Evolutionary conservation across 169 alveolate genomes (phyloP), one percentile per base, ranked within the genome.

Genomic region (Condylostoma magnum): DNA sequence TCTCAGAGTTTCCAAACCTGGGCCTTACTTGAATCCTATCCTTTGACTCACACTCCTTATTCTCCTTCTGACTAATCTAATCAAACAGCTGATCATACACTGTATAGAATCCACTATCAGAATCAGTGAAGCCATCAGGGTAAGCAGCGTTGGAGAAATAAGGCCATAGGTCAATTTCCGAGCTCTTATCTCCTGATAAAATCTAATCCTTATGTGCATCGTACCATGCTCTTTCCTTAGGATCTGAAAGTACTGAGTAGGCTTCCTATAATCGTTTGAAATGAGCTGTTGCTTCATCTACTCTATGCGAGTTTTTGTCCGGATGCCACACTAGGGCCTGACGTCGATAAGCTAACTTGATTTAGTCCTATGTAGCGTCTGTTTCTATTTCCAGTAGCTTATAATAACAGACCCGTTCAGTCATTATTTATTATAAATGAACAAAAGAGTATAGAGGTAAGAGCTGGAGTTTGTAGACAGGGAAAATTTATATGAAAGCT

Each of bases 161-260:
- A 30, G 73, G 79, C 93, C 90, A 83, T 3, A 93, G 70, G 51
- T 93, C 87, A 36, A 78, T 73, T 38, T 76, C 85, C 30, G 69
- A 89, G 5, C 66, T 63, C 31, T 76, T 73, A 30, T 58, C 71
- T 6, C 84, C 94, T 20, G 77, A 69, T 55, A 93, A 79, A 25
- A 93, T 93, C 70, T 87, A 80, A 20, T 77, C 86, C 54, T 78
- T 83, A 51, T 90, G 91, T 33, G 88, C 77, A 57, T 90, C 96
- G 47, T 90, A 90, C 90, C 93, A 85, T 12, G 88, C 78, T 18
- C 95, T 58, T 43, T 85, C 92, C 27, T 82, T 65, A 8, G 85
- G 83, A 73, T 85, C 92, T 25, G 83, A 72, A 5, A 81, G 65
- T 6, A 76, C 82, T 33, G 74, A 73, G 36, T 84, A 80, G 12